Base-by-base conservation (phyloP, 768 basidiomycete genomes). In the Pulveroboletus frians region DNA sequence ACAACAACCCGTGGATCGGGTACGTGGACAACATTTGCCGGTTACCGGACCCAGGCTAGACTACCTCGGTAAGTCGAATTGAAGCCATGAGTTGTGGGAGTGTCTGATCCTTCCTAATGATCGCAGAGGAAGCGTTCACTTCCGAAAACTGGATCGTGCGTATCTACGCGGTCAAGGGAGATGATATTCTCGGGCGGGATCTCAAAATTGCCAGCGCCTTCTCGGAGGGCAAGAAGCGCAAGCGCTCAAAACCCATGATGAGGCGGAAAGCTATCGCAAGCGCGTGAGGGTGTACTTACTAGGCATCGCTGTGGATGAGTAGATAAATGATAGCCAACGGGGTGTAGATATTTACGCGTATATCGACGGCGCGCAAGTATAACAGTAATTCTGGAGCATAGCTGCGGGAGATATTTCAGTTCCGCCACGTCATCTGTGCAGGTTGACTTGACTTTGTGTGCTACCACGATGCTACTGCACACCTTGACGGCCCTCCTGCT, bases 91-190 rank as follows among this genome's bases (percentile, higher is more conserved):
- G 36, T 34, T 53, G 0, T 1, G 13, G 9, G 13, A 1, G 13
- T 34, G 27, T 43, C 43, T 61, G 20, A 64, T 18, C 21, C 21
- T 4, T 4, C 21, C 23, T 26, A 26, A 26, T 34, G 11, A 23
- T 32, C 1, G 9, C 53, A 91, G 92, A 99, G 54, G 96, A 99
- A 69, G 96, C 95, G 8, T 99, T 94, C 75, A 99, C 96, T 2
- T 91, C 92, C 7, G 96, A 99, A 74, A 99, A 99, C 70, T 99
- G 96, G 96, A 95, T 99, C 56, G 95, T 92, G 50, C 87, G 96
- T 32, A 95, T 99, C 62, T 99, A 90, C 63, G 76, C 90, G 62
- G 96, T 98, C 38, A 93, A 90, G 71, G 92, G 92, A 62, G 92
- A 96, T 43, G 96, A 98, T 67, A 68, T 80, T 14, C 76, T 99